Evolutionary conservation across 371 early-diverging fungal genomes (phyloP).

Genomic region (Dichotomocladium elegans): DNA sequence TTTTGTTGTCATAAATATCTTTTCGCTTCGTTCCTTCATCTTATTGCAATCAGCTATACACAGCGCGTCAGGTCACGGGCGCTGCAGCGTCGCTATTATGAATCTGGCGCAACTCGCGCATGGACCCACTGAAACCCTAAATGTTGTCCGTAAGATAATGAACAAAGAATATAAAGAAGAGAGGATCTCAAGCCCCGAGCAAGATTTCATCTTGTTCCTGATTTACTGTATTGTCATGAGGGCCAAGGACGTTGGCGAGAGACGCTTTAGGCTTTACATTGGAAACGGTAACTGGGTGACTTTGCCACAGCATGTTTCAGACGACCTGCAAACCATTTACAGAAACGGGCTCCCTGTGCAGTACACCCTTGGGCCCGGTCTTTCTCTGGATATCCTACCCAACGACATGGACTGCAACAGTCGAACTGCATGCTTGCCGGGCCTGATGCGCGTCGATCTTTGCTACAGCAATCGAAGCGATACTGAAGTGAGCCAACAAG

Average conservation of each 20-base stretch:
- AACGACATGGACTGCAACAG: constrained; percentile 42
- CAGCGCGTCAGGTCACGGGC: too few relatives aligned
- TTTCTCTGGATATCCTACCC: constrained; percentile 35
- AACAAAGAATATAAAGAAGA: too few relatives aligned
- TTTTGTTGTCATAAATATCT: not conserved
- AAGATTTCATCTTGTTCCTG: not conserved
- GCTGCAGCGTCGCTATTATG: too few relatives aligned
- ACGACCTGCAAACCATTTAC: constrained; percentile 29
- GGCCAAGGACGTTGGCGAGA: not conserved
- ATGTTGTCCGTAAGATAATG: too few relatives aligned
- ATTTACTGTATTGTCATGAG: not conserved
- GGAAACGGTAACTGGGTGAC: constrained; percentile 45
- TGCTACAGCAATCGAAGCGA: constrained; percentile 11
- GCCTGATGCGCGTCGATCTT: constrained; percentile 40
- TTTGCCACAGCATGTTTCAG: constrained; percentile 21
- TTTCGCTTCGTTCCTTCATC: too few relatives aligned
- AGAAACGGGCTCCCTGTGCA: constrained; percentile 25
- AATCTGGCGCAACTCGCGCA: too few relatives aligned
- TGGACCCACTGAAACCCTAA: too few relatives aligned
- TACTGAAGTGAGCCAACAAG: not conserved
- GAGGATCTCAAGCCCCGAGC: too few relatives aligned
- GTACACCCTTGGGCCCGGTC: constrained; percentile 22
- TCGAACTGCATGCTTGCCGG: constrained; percentile 29
- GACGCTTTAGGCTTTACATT: constrained; percentile 26
- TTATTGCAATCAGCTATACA: too few relatives aligned